These are phyloP conservation scores for Aspergillus persii DNA, from an alignment of 2,329 filamentous ascomycete species.

Conservation along the genomic window DNA sequence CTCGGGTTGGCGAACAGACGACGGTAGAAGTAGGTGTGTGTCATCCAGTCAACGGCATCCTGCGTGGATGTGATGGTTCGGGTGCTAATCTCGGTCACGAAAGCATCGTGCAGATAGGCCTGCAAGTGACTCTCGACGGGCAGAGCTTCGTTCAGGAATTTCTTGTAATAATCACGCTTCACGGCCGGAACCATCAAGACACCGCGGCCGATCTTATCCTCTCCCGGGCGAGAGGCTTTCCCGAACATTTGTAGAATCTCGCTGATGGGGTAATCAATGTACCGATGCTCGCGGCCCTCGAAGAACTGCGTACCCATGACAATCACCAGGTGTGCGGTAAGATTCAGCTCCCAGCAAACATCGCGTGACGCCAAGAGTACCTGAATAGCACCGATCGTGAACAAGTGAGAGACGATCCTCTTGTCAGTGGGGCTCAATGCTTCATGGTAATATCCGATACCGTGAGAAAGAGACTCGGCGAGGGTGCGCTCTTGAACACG, in stretches of 20 bases:
- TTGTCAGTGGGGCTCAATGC: conserved; percentile 85
- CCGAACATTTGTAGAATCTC: conserved; percentile 98
- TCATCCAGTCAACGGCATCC: conserved; percentile 97
- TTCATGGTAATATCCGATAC: conserved; percentile 96
- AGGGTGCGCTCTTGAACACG: conserved; percentile 83
- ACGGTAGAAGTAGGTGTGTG: conserved; percentile 97
- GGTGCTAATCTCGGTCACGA: conserved; percentile 94
- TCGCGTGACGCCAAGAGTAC: conserved; percentile 80
- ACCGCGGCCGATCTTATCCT: conserved; percentile 78
- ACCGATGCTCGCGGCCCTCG: conserved; percentile 93
- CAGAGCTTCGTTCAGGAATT: conserved; percentile 93
- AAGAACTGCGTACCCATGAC: conserved; percentile 99
- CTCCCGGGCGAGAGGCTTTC: conserved; percentile 75
- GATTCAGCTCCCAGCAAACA: conserved; percentile 92
- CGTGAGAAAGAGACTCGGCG: conserved; percentile 85
- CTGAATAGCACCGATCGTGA: conserved; percentile 83
- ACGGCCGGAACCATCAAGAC: conserved; percentile 96
- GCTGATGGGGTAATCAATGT: conserved; percentile 91
- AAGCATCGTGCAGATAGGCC: conserved; percentile 88
- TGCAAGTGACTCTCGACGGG: conserved; percentile 94
- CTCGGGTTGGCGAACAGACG: conserved; percentile 92
- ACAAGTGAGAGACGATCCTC: conserved; percentile 89
- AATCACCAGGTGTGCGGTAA: conserved; percentile 83
- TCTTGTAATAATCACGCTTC: conserved; percentile 97
- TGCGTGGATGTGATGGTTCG: conserved; percentile 94